A percentile compares a stretch with the other conserved stretches of the same genome.
Evolutionary conservation across 257 asterid species (phyloP).

Genomic region (Linaria vulgaris): DNA sequence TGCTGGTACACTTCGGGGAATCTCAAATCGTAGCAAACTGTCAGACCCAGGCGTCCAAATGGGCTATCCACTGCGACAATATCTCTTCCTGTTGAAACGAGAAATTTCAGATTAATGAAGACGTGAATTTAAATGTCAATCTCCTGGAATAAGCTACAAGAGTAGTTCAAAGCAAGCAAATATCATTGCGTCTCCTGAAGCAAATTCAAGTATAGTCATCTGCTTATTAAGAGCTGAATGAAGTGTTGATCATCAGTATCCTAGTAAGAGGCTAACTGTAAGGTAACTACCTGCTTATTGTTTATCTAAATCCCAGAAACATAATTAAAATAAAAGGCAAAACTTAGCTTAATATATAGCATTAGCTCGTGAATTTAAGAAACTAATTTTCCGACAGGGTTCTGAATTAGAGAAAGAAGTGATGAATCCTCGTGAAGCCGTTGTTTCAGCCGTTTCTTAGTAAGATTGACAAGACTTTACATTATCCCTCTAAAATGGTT

Average conservation of each 20-base stretch:
- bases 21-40: conserved; percentile 92
- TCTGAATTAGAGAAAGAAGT: no score
- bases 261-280: background rate
- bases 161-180: background rate
- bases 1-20: conserved; percentile 94
- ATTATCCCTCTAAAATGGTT: no score
- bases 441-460: no score
- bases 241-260: background rate
- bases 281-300: background rate
- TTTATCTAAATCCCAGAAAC: background rate
- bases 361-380: background rate
- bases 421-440: no score
- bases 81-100: conserved; percentile 50
- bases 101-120: background rate
- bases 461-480: no score
- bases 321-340: no score
- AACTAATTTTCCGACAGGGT: background rate
- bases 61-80: conserved; percentile 74
- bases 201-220: no score
- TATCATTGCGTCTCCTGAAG: background rate
- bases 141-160: background rate
- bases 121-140: background rate
- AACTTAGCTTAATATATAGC: background rate
- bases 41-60: conserved; percentile 75
- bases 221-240: background rate